Percentiles rank a stretch among this genome's conserved stretches.
Evolutionary conservation across 2,329 filamentous ascomycete genomes (phyloP).

Genomic region (Septoria linicola): DNA sequence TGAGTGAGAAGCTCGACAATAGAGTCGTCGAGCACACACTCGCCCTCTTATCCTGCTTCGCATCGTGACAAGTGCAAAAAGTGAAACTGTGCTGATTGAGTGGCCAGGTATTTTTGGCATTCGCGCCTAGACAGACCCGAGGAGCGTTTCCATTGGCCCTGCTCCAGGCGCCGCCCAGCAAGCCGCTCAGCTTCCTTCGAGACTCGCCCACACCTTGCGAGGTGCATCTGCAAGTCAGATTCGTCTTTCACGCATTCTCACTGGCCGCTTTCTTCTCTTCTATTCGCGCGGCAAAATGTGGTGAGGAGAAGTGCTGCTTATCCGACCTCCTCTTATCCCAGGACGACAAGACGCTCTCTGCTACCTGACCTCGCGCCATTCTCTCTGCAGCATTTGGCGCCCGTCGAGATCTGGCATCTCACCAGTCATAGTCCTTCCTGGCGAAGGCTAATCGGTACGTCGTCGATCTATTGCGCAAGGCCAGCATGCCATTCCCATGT

Average conservation of each 20-base stretch:
- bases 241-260: conserved; percentile 21
- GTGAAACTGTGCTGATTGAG: conserved; percentile 8
- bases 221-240: conserved; percentile 15
- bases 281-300: conserved; percentile 32
- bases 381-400: conserved; percentile 33
- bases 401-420: conserved; percentile 36
- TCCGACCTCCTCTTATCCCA: conserved; percentile 20
- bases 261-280: conserved; percentile 14
- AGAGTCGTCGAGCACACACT: background rate
- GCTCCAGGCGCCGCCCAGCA: conserved; percentile 9
- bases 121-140: conserved; percentile 10
- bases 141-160: conserved; percentile 11
- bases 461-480: conserved; percentile 26
- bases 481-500: conserved; percentile 16
- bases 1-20: background rate
- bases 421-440: conserved; percentile 36
- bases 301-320: conserved; percentile 30
- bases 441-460: conserved; percentile 38
- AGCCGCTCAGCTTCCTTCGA: conserved; percentile 15
- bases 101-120: conserved; percentile 16
- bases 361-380: conserved; percentile 25
- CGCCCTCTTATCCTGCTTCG: conserved; percentile 6
- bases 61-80: background rate
- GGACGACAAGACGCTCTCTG: conserved; percentile 24
- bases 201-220: conserved; percentile 13